Evolutionary conservation across 768 basidiomycete species (phyloP).

Genomic region (Pleurotus platypus): DNA sequence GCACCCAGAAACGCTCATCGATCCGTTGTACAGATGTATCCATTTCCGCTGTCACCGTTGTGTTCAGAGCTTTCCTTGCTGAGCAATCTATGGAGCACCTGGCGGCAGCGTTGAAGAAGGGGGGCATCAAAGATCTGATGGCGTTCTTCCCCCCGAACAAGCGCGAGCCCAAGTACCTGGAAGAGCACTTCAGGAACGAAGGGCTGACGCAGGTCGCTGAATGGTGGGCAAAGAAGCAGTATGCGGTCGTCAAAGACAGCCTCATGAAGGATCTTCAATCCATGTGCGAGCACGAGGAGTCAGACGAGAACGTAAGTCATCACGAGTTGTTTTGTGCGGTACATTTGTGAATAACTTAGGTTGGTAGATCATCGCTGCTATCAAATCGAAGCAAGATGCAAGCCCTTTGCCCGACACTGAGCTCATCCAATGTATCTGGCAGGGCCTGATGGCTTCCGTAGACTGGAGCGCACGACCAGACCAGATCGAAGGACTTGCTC

Average conservation of each 20-base stretch:
- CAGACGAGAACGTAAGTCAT: constrained; percentile 58
- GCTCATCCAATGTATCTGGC: constrained; percentile 87
- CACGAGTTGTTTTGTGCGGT: not conserved
- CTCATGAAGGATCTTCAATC: constrained; percentile 68
- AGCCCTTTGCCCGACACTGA: constrained; percentile 83
- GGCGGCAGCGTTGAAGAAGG: constrained; percentile 74
- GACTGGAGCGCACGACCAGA: constrained; percentile 90
- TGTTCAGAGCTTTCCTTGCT: constrained; percentile 78
- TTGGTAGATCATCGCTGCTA: constrained; percentile 66
- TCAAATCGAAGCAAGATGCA: constrained; percentile 73
- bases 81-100: constrained; percentile 92
- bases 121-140: constrained; percentile 81
- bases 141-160: constrained; percentile 86
- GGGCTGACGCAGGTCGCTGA: constrained; percentile 80
- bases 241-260: constrained; percentile 75
- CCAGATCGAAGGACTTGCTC: constrained; percentile 85
- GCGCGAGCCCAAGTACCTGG: constrained; percentile 68
- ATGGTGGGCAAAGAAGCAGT: constrained; percentile 92
- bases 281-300: constrained; percentile 66
- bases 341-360: not conserved
- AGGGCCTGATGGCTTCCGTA: constrained; percentile 80
- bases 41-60: constrained; percentile 66
- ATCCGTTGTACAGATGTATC: constrained; percentile 57
- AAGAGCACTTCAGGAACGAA: constrained; percentile 84
- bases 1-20: not conserved